Evolutionary conservation across 805 yeast genomes (phyloP).

Genomic region (Starmera dryadoides): DNA sequence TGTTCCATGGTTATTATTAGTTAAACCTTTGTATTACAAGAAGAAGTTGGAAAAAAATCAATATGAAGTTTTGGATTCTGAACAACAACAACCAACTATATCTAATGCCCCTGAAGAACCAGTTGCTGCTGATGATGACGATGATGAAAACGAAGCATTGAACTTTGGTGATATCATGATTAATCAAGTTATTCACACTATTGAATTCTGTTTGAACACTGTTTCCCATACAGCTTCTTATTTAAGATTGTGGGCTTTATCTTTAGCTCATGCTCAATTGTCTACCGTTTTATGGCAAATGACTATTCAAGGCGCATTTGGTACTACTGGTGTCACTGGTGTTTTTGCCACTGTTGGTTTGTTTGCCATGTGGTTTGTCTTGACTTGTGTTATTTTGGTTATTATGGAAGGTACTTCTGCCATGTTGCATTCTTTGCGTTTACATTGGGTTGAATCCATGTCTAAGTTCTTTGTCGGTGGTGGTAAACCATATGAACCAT

Average conservation of each 20-base stretch:
- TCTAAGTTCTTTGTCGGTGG: slow-evolving; percentile 97
- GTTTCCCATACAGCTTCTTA: slow-evolving; percentile 98
- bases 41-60: slow-evolving; percentile 33
- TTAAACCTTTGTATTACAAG: slow-evolving; percentile 74
- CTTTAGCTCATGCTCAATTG: slow-evolving; percentile 95
- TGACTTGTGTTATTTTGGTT: slow-evolving; percentile 87
- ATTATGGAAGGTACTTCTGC: slow-evolving; percentile 99
- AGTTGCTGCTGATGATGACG: slow-evolving; percentile 32
- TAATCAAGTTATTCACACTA: slow-evolving; percentile 96
- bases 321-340: slow-evolving; percentile 50
- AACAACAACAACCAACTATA: slow-evolving; percentile 54
- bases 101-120: slow-evolving; percentile 38
- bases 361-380: slow-evolving; percentile 91
- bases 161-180: slow-evolving; percentile 93
- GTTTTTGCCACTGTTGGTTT: slow-evolving; percentile 66
- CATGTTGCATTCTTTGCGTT: slow-evolving; percentile 93
- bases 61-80: slow-evolving; percentile 26
- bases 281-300: slow-evolving; percentile 93
- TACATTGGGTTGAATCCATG: slow-evolving; percentile 99
- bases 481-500: slow-evolving; percentile 85
- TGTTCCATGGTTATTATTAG: slow-evolving; percentile 87
- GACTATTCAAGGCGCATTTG: slow-evolving; percentile 81
- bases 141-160: slow-evolving; percentile 43
- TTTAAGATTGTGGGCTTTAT: slow-evolving; percentile 94
- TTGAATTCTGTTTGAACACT: slow-evolving; percentile 95